Evolutionary conservation across 768 basidiomycete genomes (phyloP).

Genomic region (Boletus rex-veris): DNA sequence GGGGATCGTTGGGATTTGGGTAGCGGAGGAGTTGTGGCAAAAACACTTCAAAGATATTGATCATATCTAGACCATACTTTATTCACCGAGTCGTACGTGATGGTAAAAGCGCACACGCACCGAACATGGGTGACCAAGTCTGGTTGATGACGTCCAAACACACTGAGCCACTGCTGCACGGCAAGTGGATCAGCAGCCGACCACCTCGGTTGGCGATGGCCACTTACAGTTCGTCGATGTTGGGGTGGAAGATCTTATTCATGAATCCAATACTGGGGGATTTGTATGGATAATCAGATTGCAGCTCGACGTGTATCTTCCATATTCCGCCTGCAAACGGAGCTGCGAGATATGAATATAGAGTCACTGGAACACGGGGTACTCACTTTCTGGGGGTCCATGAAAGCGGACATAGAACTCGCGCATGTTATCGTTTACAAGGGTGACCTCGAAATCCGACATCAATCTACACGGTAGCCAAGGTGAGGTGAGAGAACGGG

Average conservation of each 20-base stretch:
- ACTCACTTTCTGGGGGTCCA: constrained; percentile 90
- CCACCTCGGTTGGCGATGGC: constrained; percentile 1
- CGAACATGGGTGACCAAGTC: constrained; percentile 99
- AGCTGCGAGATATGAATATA: constrained; percentile 45
- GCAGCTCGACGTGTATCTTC: constrained; percentile 99
- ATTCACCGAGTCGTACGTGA: not conserved
- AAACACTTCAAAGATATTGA: constrained; percentile 99
- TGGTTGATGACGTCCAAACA: constrained; percentile 99
- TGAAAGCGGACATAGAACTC: constrained; percentile 98
- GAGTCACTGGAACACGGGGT: constrained; percentile 1
- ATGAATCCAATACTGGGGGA: constrained; percentile 99
- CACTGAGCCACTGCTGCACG: constrained; percentile 86
- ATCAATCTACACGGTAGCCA: constrained; percentile 63
- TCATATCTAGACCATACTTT: constrained; percentile 68
- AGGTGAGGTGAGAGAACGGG: constrained; percentile 8
- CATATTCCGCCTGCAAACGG: constrained; percentile 97
- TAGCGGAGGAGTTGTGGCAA: constrained; percentile 95
- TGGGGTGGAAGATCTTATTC: constrained; percentile 99
- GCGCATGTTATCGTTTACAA: constrained; percentile 98
- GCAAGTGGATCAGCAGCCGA: constrained; percentile 6
- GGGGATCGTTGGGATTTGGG: constrained; percentile 96
- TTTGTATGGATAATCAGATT: constrained; percentile 98
- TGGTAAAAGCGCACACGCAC: constrained; percentile 44
- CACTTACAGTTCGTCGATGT: constrained; percentile 95
- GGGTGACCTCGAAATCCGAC: constrained; percentile 97